Base-by-base conservation (phyloP, 2,329 filamentous ascomycete species). In the Sporothrix humicola region DNA sequence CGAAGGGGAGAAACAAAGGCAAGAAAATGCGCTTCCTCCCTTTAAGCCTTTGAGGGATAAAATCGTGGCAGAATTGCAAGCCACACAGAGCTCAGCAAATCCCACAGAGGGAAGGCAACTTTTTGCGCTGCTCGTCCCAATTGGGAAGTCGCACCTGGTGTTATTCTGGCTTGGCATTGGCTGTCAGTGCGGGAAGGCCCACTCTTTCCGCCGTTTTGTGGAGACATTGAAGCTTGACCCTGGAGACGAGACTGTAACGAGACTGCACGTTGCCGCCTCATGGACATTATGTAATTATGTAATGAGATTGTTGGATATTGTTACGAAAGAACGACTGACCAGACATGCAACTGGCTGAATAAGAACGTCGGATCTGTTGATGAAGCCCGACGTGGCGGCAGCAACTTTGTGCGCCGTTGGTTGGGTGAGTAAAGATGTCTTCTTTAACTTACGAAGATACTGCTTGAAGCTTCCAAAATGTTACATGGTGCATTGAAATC, bases 21-120 rank as follows among this genome's bases (percentile, higher is more conserved):
- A 37, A 37, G 31, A 37, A 37, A 37, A 37, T 37, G 31, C 31
- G 31, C 23, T 26, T 26, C 23, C 23, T 26, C 23, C 23, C 23
- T 26, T 26, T 26, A 26, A 1, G 23, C 23, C 3, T 26, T 26
- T 26, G 23, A 26, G 23, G 23, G 23, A 1, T 26, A 26, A 26
- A 26, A 26, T 26, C 23, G 23, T 26, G 23, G 23, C 23, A 56
- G 31, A 44, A 9, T n/a, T 9, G 15, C 37, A 20, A 20, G 20
- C 12, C 42, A 37, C n/a, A n/a, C n/a, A n/a, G n/a, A n/a, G n/a
- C 59, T 72, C 46, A 72, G 58, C 56, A 65, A 72, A 59, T n/a
- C 17, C 7, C 12, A 37, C 44, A 26, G n/a, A 50, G 15, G 17
- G 26, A 44, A 17, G 58, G 58, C 20, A 71, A 71, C 58, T 65